phyloP scores from a whole-genome alignment of 805 yeast species.

The Kluyveromyces starmeri region DNA sequence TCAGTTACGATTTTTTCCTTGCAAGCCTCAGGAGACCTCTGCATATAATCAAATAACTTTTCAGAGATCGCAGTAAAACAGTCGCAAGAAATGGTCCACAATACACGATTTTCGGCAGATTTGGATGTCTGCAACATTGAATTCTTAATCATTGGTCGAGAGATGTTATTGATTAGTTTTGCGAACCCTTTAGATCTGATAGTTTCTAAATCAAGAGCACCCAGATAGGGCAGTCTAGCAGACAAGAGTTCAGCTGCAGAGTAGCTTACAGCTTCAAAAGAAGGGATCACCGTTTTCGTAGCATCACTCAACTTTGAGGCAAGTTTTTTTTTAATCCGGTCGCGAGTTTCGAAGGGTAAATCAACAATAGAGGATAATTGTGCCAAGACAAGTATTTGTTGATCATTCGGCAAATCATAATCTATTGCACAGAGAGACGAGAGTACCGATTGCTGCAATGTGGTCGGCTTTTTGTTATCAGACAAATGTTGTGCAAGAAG shows the following conservation, averaged over 20 bases:
- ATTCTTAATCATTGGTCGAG: slow-evolving; percentile 43
- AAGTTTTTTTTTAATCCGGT: slow-evolving; percentile 47
- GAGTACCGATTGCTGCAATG: slow-evolving; percentile 53
- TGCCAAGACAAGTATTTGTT: slow-evolving; percentile 39
- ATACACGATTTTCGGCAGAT: slow-evolving; percentile 18
- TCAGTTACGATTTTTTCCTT: slow-evolving; percentile 7
- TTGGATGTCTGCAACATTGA: slow-evolving; percentile 24
- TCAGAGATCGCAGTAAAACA: slow-evolving; percentile 32
- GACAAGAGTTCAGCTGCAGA: slow-evolving; percentile 36
- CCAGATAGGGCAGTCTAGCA: slow-evolving; percentile 27
- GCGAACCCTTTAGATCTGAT: slow-evolving; percentile 38
- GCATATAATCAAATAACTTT: slow-evolving; percentile 12
- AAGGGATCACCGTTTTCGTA: slow-evolving; percentile 40
- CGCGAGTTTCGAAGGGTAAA: slow-evolving; percentile 55
- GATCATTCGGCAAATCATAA: slow-evolving; percentile 26
- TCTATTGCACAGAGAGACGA: slow-evolving; percentile 34
- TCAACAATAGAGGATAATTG: slow-evolving; percentile 46
- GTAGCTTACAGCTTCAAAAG: slow-evolving; percentile 53
- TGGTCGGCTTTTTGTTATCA: slow-evolving; percentile 52
- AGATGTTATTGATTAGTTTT: slow-evolving; percentile 40
- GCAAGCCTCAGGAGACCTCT: slow-evolving; percentile 4
- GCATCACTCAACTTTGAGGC: slow-evolving; percentile 29
- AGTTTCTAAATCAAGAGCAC: slow-evolving; percentile 27
- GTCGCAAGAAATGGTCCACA: slow-evolving; percentile 48
- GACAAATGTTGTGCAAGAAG: slow-evolving; percentile 47